Base-by-base conservation (phyloP, 2,329 filamentous ascomycete species). In the Cercospora sp. region DNA sequence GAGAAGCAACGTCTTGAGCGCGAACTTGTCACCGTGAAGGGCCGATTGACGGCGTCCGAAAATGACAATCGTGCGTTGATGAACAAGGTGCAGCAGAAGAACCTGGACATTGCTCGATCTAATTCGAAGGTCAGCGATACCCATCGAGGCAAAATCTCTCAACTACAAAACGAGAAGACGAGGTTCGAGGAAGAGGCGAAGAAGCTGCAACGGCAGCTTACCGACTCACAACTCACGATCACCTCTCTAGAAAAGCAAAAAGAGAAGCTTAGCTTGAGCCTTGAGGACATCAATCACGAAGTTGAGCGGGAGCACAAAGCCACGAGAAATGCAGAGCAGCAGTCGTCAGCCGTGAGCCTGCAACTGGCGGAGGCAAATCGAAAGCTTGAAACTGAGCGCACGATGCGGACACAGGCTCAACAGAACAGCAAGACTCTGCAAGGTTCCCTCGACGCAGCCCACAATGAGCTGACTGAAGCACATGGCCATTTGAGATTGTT, bases 41-140 rank as follows among this genome's bases (percentile, higher is more conserved):
- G 94, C 68, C 90, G 94, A 23, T 84, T 99, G 48, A 87, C 90
- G 7, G 95, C 94, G 26, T 98, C 94, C 0, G 94, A 99, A 78
- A 97, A 98, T 74, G 94, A 98, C 80, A 98, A 98, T 75, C 90
- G 93, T 62, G 90, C 93, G 5, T 83, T 99, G n/a, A 86, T 98
- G 72, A 98, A 97, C 82, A 98, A 98, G 80, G 86, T 99, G 18
- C 94, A 98, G 76, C 94, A 98, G 76, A 98, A 98, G 83, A 95
- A 96, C 31, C 86, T 99, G 6, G 94, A 99, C 77, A 96, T 99
- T 78, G 94, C 94, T 48, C 88, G 95, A 57, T 95, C 94, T 0
- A 92, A 88, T 68, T 96, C 94, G 5, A 90, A 90, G 67, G 94
- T 91, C 31, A 93, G 87, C 69, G 94, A 98, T 73, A 91, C 89